Percentiles rank a stretch among this genome's conserved stretches.
Conservation (phyloP, 1,284 basidiomycete species). For the Trichosporon asahii region DNA sequence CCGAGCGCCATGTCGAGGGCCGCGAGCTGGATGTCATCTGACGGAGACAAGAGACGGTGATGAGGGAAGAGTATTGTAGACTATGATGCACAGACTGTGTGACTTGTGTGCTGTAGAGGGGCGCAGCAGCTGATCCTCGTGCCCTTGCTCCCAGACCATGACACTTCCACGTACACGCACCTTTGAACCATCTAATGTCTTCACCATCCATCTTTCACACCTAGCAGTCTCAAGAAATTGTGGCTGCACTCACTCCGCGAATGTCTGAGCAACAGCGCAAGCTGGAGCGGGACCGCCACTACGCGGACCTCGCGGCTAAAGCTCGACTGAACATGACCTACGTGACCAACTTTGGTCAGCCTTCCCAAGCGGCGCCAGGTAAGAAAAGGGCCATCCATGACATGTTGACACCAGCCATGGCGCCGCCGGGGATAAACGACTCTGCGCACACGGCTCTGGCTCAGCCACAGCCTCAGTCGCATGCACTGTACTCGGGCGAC, state of each 20-base stretch:
- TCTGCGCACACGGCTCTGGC: not conserved
- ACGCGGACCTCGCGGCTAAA: not conserved
- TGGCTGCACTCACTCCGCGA: not conserved
- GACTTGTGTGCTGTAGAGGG: too few relatives aligned
- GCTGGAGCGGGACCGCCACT: not conserved
- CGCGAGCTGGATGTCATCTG: slow-evolving; percentile 21
- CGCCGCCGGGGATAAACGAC: too few relatives aligned
- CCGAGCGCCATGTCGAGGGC: slow-evolving; percentile 15
- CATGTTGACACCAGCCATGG: too few relatives aligned
- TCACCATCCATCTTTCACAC: too few relatives aligned
- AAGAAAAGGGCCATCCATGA: too few relatives aligned
- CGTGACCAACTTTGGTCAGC: not conserved
- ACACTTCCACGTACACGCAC: too few relatives aligned
- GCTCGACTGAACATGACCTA: slow-evolving; percentile 6
- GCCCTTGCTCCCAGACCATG: too few relatives aligned
- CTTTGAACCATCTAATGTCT: too few relatives aligned
- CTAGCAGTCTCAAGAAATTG: too few relatives aligned
- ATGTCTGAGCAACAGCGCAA: slow-evolving; percentile 6
- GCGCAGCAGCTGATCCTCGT: too few relatives aligned
- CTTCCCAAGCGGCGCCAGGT: too few relatives aligned
- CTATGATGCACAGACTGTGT: not conserved
- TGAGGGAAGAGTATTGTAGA: not conserved
- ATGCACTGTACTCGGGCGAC: not conserved
- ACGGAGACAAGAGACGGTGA: slow-evolving; percentile 21
- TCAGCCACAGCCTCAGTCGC: not conserved